Evolutionary conservation across 2,329 filamentous ascomycete genomes (phyloP).

Genomic region (Ambrosiella xylebori): DNA sequence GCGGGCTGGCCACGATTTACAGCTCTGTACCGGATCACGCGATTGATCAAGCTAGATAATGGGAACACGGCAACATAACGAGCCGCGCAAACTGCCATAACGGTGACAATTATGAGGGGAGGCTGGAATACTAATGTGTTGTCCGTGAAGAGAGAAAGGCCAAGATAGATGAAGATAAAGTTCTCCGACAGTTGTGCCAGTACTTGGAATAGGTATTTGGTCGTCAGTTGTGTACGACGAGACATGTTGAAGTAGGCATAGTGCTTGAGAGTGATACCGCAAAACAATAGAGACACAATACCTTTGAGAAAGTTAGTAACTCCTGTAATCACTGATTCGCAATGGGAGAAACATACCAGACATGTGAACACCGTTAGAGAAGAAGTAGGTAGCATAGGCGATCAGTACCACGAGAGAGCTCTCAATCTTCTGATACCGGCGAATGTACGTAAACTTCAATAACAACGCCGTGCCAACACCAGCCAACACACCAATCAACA

Average conservation of each 20-base stretch:
- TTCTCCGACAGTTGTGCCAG: conserved; percentile 93
- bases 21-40: conserved; percentile 75
- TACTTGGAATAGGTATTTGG: conserved; percentile 93
- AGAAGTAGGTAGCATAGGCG: conserved; percentile 93
- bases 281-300: conserved; percentile 92
- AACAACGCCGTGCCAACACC: conserved; percentile 75
- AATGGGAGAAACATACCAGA: conserved; percentile 50
- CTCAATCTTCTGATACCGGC: conserved; percentile 88
- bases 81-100: conserved; percentile 79
- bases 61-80: conserved; percentile 93
- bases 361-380: conserved; percentile 88
- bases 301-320: conserved; percentile 25
- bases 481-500: conserved; percentile 74
- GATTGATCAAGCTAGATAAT: conserved; percentile 76
- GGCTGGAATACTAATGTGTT: conserved; percentile 78
- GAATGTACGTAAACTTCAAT: conserved; percentile 86
- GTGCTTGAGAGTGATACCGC: conserved; percentile 94
- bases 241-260: conserved; percentile 99
- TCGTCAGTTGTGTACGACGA: conserved; percentile 85
- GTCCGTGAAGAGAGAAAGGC: conserved; percentile 86
- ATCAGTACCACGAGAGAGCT: conserved; percentile 88
- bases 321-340: neutral
- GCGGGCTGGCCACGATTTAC: conserved; percentile 51
- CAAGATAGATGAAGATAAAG: conserved; percentile 98
- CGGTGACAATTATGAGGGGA: conserved; percentile 82